Conservation (phyloP, 352 stramenopile species). For the Aphanomyces astaci region DNA sequence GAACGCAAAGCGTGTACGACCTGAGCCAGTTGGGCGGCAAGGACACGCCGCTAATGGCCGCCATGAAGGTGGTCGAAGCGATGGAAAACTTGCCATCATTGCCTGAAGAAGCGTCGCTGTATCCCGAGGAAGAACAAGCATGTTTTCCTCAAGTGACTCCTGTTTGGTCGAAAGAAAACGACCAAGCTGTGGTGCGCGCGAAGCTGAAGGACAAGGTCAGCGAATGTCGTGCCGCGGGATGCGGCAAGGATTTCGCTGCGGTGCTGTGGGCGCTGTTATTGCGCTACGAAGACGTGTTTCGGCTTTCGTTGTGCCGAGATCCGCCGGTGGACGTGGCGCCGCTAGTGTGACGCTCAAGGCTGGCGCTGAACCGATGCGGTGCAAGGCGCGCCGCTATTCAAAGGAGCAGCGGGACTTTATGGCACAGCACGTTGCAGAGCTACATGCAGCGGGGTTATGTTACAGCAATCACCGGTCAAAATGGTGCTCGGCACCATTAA, state of each 20-base stretch:
- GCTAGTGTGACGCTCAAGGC: slow-evolving; percentile 23
- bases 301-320: slow-evolving; percentile 16
- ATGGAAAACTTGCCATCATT: background rate
- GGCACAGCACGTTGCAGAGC: slow-evolving; percentile 4
- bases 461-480: slow-evolving; percentile 17
- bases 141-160: background rate
- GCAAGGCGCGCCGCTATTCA: slow-evolving; percentile 9
- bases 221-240: background rate
- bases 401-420: slow-evolving; percentile 23
- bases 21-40: too few species aligned
- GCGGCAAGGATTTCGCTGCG: background rate
- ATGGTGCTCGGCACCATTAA: slow-evolving; percentile 24
- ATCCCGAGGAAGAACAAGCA: background rate
- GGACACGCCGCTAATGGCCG: background rate
- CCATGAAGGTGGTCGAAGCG: background rate
- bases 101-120: background rate
- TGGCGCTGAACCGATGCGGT: slow-evolving; percentile 20
- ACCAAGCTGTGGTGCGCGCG: background rate
- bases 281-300: slow-evolving; percentile 18
- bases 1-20: too few species aligned
- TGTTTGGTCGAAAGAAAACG: background rate
- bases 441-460: slow-evolving; percentile 12
- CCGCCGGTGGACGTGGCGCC: slow-evolving; percentile 23
- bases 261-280: background rate
- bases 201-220: slow-evolving; percentile 4